Conservation (phyloP, 164 flowering plant genomes). For the Magnolia kwangsiensis region DNA sequence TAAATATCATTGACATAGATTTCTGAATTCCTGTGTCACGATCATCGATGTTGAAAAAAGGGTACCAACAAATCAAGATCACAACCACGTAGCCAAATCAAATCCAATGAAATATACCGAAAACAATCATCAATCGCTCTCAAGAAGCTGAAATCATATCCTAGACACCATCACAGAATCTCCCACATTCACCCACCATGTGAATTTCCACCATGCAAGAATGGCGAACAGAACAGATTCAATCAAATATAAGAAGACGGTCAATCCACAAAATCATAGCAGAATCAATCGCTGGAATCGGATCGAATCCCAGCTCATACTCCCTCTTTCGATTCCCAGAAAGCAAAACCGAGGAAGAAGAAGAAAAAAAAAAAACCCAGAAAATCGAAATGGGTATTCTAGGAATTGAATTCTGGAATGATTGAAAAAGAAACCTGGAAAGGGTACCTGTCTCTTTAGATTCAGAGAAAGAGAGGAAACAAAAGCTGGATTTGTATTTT, state of each 20-base stretch:
- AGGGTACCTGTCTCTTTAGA: not conserved
- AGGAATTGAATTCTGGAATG: not conserved
- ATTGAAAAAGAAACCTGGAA: not conserved
- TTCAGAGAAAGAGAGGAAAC: not conserved
- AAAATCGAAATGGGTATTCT: not conserved
- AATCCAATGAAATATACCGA: not conserved
- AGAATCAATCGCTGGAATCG: not conserved
- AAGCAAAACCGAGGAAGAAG: not conserved
- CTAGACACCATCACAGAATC: too few relatives aligned
- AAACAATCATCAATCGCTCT: not conserved
- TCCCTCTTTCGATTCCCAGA: not conserved
- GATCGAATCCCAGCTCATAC: not conserved
- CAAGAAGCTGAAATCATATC: not conserved
- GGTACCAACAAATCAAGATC: not conserved
- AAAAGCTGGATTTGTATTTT: not conserved
- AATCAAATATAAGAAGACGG: not conserved
- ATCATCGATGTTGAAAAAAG: too few relatives aligned
- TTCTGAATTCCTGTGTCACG: not conserved
- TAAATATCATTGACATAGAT: not conserved
- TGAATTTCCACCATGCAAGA: not conserved
- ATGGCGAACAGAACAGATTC: not conserved
- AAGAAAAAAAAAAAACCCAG: not conserved
- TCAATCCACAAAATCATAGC: not conserved
- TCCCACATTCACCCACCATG: too few relatives aligned
- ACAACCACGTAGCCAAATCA: not conserved